Percentiles rank a stretch among this genome's conserved stretches.
Conservation (phyloP, 2,329 filamentous ascomycete species). For the Gaeumannomyces sp. region DNA sequence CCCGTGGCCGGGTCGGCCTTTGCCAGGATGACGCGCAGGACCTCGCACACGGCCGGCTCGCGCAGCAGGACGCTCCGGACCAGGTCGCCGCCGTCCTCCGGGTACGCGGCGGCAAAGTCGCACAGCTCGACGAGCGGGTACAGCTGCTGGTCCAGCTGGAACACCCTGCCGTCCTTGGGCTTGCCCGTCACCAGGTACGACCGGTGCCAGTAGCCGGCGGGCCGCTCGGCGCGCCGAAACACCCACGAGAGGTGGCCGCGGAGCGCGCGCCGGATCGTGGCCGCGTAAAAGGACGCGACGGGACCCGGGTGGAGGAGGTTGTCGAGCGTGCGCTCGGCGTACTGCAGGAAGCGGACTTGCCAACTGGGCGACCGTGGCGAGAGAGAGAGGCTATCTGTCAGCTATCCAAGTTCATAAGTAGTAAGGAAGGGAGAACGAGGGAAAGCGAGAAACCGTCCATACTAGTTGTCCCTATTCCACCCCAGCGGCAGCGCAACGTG, state of each 20-base stretch:
- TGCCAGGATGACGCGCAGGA: conserved; percentile 12
- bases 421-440: not conserved
- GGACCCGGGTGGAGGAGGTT: conserved; percentile 5
- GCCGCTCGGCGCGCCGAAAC: conserved; percentile 13
- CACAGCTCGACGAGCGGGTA: conserved; percentile 19
- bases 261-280: conserved; percentile 4
- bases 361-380: conserved; percentile 6
- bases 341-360: conserved; percentile 15
- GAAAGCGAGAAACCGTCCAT: not conserved
- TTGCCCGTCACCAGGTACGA: conserved; percentile 18
- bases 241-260: conserved; percentile 16
- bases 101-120: conserved; percentile 14
- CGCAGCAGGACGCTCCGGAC: conserved; percentile 11
- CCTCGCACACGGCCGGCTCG: conserved; percentile 6
- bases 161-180: conserved; percentile 17
- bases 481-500: conserved; percentile 18
- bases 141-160: conserved; percentile 19
- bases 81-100: conserved; percentile 3
- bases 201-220: conserved; percentile 16
- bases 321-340: conserved; percentile 5
- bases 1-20: conserved; percentile 10
- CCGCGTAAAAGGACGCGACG: not conserved
- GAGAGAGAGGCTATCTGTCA: not conserved
- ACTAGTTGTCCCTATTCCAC: conserved; percentile 19
- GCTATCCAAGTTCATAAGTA: too few species aligned